Percentiles rank a stretch among this genome's conserved stretches.
Conservation (phyloP, 2,329 filamentous ascomycete genomes). For the Talaromyces atroroseus region DNA sequence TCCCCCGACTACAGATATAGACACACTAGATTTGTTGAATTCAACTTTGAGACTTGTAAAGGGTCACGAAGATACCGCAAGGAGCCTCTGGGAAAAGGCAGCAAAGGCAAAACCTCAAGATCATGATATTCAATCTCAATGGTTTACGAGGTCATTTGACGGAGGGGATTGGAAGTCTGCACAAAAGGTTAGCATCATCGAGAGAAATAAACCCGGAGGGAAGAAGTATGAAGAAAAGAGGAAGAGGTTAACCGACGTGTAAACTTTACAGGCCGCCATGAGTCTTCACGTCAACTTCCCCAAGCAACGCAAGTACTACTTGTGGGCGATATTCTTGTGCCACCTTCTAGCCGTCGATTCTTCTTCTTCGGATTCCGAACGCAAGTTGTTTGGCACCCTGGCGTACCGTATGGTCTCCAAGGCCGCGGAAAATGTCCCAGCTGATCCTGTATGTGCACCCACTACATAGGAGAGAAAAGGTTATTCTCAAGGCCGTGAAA, state of each 20-base stretch:
- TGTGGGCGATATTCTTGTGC: conserved; percentile 46
- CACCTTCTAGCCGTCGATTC: conserved; percentile 36
- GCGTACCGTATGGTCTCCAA: conserved; percentile 47
- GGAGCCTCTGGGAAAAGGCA: conserved; percentile 43
- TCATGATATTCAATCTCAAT: conserved; percentile 39
- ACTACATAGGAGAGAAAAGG: neutral
- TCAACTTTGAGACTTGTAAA: conserved; percentile 34
- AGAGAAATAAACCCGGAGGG: neutral
- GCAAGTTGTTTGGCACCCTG: conserved; percentile 45
- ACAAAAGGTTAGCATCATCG: conserved; percentile 39
- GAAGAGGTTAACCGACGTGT: neutral
- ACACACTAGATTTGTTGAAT: conserved; percentile 40
- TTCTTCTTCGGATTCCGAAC: conserved; percentile 35
- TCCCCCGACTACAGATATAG: conserved; percentile 40
- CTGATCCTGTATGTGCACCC: conserved; percentile 35
- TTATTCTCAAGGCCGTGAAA: neutral
- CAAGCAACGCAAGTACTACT: conserved; percentile 43
- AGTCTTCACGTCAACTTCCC: conserved; percentile 46
- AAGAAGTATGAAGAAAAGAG: neutral
- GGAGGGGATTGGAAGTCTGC: conserved; percentile 42
- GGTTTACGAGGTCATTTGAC: conserved; percentile 41
- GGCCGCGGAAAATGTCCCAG: conserved; percentile 40
- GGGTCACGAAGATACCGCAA: conserved; percentile 30
- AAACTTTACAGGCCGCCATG: conserved; percentile 40
- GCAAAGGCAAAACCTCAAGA: conserved; percentile 40